A percentile compares a stretch with the other conserved stretches of the same genome.
These are phyloP conservation scores for Psilocybe mexicana DNA, from an alignment of 1,284 basidiomycete species.

Conservation along the genomic window DNA sequence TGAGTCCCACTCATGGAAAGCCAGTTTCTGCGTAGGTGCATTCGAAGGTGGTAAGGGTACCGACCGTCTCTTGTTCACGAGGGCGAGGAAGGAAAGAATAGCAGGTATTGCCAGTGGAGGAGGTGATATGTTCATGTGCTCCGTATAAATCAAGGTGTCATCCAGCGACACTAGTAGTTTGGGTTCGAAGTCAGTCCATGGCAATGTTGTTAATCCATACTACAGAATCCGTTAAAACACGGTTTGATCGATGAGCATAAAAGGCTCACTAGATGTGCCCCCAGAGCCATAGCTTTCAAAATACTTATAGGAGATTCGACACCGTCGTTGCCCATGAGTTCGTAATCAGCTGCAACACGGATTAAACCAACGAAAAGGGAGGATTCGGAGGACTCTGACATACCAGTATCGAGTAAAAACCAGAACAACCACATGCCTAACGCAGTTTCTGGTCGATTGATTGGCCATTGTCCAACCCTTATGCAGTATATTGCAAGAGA, in stretches of 20 bases:
- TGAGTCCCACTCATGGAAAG: slow-evolving; percentile 50
- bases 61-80: slow-evolving; percentile 42
- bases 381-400: slow-evolving; percentile 23
- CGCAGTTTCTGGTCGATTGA: slow-evolving; percentile 49
- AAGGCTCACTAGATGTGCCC: slow-evolving; percentile 59
- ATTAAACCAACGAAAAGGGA: not conserved
- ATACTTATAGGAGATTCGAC: slow-evolving; percentile 48
- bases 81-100: slow-evolving; percentile 64
- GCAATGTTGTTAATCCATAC: slow-evolving; percentile 58
- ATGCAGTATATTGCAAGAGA: slow-evolving; percentile 41
- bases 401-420: slow-evolving; percentile 64
- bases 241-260: not conserved
- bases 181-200: slow-evolving; percentile 63
- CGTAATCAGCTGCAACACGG: slow-evolving; percentile 46
- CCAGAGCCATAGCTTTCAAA: slow-evolving; percentile 62
- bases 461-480: slow-evolving; percentile 52
- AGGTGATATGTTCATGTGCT: slow-evolving; percentile 42
- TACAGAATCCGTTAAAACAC: slow-evolving; percentile 28
- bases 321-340: slow-evolving; percentile 32
- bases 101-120: slow-evolving; percentile 67
- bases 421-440: slow-evolving; percentile 77
- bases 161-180: slow-evolving; percentile 22
- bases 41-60: slow-evolving; percentile 40
- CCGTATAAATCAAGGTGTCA: slow-evolving; percentile 43
- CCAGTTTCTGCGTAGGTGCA: slow-evolving; percentile 31